Evolutionary conservation across 352 stramenopile species (phyloP), one percentile per base, ranked within the genome.

Genomic region (Phytophthora hibernalis): DNA sequence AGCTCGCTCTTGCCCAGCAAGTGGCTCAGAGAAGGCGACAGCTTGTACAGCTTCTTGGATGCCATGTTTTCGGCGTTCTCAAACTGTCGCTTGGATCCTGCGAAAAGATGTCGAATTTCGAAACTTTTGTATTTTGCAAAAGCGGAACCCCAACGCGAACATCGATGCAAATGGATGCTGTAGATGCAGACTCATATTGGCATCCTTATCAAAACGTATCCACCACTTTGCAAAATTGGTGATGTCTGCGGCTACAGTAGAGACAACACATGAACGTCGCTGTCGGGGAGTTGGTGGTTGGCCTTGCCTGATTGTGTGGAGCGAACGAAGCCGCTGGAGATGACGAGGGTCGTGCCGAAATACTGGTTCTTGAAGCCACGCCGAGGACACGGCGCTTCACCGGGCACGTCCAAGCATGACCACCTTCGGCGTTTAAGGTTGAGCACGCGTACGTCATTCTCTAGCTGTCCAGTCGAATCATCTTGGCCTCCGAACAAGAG

Each of bases 301-400:
- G 82, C 72, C 59, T 80, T 81, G 22, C 70, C 66, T n/a, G 62
- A 77, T 50, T 56, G 40, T 0, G 42, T 48, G 18, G 77, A 76
- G 18, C 64, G 72, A 15, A 92, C 76, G 38, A 93, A 93, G 42
- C 85, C 85, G 37, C 83, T 91, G n/a, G 82, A 90, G 49, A 93
- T 70, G 20, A 91, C 74, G 35, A 92, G 61, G 13, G 83, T 85
- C 5, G 82, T 92, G 70, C 85, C 82, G 65, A 93, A 91, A 64
- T 76, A 93, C 60, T 91, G 85, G 42, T 72, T 88, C 71, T 91
- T 93, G 74, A 92, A 91, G n/a, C 85, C 85, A 44, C 83, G 72
- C 1, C 83, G 83, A 45, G 85, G 72, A 51, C 85, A 86, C 20
- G 85, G 83, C 0, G 68, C 48, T 6, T 86, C 49, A 3, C 79